Evolutionary conservation across 768 basidiomycete species (phyloP).

Genomic region (Ephemerocybe angulata): DNA sequence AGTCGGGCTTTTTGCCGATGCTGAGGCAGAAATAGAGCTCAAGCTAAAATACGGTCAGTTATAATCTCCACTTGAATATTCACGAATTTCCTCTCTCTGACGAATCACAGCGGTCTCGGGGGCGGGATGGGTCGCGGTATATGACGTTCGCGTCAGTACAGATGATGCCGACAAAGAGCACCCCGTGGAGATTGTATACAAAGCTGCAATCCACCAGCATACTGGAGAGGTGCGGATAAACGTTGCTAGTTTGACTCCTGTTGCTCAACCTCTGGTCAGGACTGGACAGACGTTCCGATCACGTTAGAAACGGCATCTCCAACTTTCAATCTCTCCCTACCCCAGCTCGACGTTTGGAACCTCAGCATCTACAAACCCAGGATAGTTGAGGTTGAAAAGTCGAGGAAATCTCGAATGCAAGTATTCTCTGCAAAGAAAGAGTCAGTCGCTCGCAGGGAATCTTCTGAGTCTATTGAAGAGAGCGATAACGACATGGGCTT

Average conservation of each 20-base stretch:
- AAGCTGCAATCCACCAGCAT: slow-evolving; percentile 28
- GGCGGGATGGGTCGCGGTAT: slow-evolving; percentile 33
- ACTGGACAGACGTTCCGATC: slow-evolving; percentile 10
- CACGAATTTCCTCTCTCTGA: too few relatives aligned
- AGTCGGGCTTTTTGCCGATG: slow-evolving; percentile 24
- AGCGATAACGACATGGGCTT: slow-evolving; percentile 7
- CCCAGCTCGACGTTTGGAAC: background rate
- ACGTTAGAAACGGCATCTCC: slow-evolving; percentile 33
- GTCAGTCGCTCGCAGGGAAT: background rate
- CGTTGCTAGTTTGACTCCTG: background rate
- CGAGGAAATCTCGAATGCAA: too few relatives aligned
- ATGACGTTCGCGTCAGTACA: slow-evolving; percentile 37
- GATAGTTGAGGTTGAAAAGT: too few relatives aligned
- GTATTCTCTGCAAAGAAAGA: too few relatives aligned
- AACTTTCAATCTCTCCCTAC: background rate
- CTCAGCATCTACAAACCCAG: background rate
- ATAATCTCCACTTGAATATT: background rate
- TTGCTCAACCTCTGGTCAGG: background rate
- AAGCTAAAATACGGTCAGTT: slow-evolving; percentile 30
- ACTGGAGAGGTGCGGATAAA: background rate
- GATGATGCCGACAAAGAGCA: slow-evolving; percentile 23
- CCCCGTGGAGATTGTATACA: slow-evolving; percentile 32
- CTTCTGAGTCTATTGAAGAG: background rate
- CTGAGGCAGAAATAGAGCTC: slow-evolving; percentile 26
- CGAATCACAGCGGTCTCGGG: slow-evolving; percentile 10